phyloP scores from a whole-genome alignment of 768 basidiomycete genomes.

The Pleurotus citrinopileatus region DNA sequence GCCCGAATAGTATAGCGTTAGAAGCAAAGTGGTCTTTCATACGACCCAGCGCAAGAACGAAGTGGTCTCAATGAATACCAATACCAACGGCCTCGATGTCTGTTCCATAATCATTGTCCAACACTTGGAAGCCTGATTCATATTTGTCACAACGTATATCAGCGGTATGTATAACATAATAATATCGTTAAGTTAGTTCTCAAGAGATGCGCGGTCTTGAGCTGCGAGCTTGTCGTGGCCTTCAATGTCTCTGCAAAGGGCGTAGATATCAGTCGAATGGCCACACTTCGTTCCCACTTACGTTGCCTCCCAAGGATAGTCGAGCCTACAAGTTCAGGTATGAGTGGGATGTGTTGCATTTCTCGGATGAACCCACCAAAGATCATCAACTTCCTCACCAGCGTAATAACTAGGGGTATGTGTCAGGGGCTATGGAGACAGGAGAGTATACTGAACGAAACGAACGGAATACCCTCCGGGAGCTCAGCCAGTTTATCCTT shows the following conservation, averaged over 20 bases:
- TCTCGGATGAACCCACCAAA: conserved; percentile 75
- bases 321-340: conserved; percentile 48
- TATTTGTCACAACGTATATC: no score
- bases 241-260: conserved; percentile 60
- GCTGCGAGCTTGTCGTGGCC: conserved; percentile 67
- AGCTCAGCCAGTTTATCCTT: conserved; percentile 82
- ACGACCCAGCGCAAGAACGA: no score
- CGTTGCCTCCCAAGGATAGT: conserved; percentile 84
- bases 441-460: no score
- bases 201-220: conserved; percentile 29
- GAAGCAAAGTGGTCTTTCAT: no score
- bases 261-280: background rate
- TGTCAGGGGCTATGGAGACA: background rate
- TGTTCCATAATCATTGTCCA: no score
- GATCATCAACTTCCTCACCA: conserved; percentile 69
- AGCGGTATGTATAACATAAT: no score
- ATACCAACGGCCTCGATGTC: no score
- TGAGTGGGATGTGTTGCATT: no score
- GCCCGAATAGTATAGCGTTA: no score
- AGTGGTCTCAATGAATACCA: no score
- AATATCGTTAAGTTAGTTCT: background rate
- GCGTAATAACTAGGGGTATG: conserved; percentile 64
- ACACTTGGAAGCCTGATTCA: no score
- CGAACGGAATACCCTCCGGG: conserved; percentile 59
- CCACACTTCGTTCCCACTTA: conserved; percentile 33